Evolutionary conservation across 805 yeast species (phyloP).

Genomic region (Kodamaea restingae): DNA sequence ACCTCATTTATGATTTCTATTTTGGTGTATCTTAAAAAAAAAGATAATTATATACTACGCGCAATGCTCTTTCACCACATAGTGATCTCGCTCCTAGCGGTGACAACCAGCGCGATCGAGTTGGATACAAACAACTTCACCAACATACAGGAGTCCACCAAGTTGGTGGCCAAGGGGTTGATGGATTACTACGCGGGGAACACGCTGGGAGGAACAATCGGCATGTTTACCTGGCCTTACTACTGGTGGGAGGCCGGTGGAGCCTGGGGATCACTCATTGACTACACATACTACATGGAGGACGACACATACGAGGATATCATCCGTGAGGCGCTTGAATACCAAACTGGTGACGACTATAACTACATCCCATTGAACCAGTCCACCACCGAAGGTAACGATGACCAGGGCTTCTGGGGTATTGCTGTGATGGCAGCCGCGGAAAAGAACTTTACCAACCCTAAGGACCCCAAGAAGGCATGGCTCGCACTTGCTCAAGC

Average conservation of each 20-base stretch:
- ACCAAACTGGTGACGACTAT: constrained; percentile 62
- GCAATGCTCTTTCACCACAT: constrained; percentile 2
- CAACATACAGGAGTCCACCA: constrained; percentile 53
- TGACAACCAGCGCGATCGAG: constrained; percentile 15
- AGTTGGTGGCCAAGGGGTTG: constrained; percentile 63
- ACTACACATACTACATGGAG: constrained; percentile 66
- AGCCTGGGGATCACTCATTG: constrained; percentile 85
- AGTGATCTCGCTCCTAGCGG: constrained; percentile 10
- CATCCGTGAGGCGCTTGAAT: constrained; percentile 58
- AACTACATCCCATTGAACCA: constrained; percentile 87
- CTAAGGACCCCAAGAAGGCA: constrained; percentile 28
- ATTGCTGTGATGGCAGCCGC: constrained; percentile 89
- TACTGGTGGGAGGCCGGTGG: constrained; percentile 99
- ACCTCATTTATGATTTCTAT: too few relatives aligned
- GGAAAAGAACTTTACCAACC: constrained; percentile 75
- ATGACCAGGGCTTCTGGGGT: constrained; percentile 98
- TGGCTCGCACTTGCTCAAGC: constrained; percentile 43
- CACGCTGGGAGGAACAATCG: constrained; percentile 70
- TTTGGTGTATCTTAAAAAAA: too few relatives aligned
- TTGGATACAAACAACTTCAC: constrained; percentile 38
- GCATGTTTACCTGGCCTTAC: constrained; percentile 85
- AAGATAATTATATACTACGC: too few relatives aligned
- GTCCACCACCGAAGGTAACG: constrained; percentile 92
- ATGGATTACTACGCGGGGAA: constrained; percentile 77
- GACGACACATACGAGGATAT: constrained; percentile 61